A percentile compares a stretch with the other conserved stretches of the same genome.
These are phyloP conservation scores for Fusarium concolor DNA, from an alignment of 2,329 filamentous ascomycete species.

Conservation along the genomic window DNA sequence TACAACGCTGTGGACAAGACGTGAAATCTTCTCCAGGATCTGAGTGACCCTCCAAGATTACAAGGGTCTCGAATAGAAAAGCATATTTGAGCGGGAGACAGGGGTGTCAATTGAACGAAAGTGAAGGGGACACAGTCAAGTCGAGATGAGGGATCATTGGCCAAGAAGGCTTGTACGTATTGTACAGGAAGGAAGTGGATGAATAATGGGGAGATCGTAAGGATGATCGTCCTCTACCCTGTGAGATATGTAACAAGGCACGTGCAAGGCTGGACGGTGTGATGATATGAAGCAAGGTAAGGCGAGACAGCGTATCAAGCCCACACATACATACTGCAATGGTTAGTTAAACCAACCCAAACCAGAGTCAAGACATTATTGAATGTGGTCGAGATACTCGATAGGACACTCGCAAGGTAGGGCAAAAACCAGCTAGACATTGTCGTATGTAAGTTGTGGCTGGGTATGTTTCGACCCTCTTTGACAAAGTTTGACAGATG, in stretches of 20 bases:
- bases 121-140: slow-evolving; percentile 28
- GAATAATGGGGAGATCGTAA: slow-evolving; percentile 41
- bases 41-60: slow-evolving; percentile 23
- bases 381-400: slow-evolving; percentile 3
- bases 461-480: slow-evolving; percentile 25
- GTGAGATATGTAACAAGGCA: slow-evolving; percentile 36
- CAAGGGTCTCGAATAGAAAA: slow-evolving; percentile 35
- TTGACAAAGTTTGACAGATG: slow-evolving; percentile 14
- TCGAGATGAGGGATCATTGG: slow-evolving; percentile 37
- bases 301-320: slow-evolving; percentile 30
- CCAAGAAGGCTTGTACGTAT: slow-evolving; percentile 16
- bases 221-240: slow-evolving; percentile 43
- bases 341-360: slow-evolving; percentile 13
- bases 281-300: slow-evolving; percentile 32
- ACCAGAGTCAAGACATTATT: slow-evolving; percentile 18
- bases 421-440: slow-evolving; percentile 4
- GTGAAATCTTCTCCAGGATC: slow-evolving; percentile 21
- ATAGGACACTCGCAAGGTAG: slow-evolving; percentile 8
- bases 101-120: slow-evolving; percentile 28
- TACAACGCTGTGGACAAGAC: slow-evolving; percentile 24
- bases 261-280: slow-evolving; percentile 20
- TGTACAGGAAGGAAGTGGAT: slow-evolving; percentile 23
- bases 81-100: slow-evolving; percentile 33
- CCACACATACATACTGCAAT: slow-evolving; percentile 2
- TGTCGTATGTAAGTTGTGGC: slow-evolving; percentile 7